Base-by-base conservation (phyloP, 1,284 basidiomycete genomes). In the Ustilago xerochloae region DNA sequence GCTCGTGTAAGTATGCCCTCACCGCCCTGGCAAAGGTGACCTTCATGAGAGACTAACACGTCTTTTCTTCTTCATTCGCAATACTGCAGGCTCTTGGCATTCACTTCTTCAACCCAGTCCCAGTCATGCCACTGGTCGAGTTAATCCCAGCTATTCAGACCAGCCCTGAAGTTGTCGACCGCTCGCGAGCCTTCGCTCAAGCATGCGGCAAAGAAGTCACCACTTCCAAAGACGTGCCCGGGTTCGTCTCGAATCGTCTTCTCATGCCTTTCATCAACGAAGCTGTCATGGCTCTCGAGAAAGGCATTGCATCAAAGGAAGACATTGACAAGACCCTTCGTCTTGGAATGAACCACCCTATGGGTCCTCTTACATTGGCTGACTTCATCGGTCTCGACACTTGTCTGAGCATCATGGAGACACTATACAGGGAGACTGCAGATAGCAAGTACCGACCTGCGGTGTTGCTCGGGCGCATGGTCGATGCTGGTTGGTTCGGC, bases 361-460 rank as follows among this genome's bases (percentile, higher is more conserved):
- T 97, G 93, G 95, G 95, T 15, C 84, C 83, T 2, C 64, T 85
- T 15, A 65, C 60, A 8, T 64, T 85, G 24, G 84, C 85, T 6
- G 81, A 82, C 79, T 93, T 92, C 85, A 96, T 97, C 75, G 94
- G 94, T 30, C 89, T 96, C 32, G 90, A 93, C 82, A 94, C 93
- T 0, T 88, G 97, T 15, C 30, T 68, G 30, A 77, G 63, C 36
- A 81, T 83, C 66, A 79, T 78, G 75, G 68, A 81, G 54, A 77
- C 75, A n/a, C 54, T 82, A 9, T 68, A 77, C 61, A 52, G 70
- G 15, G 94, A 95, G 66, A 96, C 93, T 12, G 90, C 92, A 0
- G 95, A 98, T 86, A 92, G 92, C n/a, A 97, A 98, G 85, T 98
- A 97, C 85, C 89, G 95, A n/a, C 94, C 95, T 0, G 91, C 92